Evolutionary conservation across 129 eudicot species (phyloP).

Genomic region (Apium graveolens): DNA sequence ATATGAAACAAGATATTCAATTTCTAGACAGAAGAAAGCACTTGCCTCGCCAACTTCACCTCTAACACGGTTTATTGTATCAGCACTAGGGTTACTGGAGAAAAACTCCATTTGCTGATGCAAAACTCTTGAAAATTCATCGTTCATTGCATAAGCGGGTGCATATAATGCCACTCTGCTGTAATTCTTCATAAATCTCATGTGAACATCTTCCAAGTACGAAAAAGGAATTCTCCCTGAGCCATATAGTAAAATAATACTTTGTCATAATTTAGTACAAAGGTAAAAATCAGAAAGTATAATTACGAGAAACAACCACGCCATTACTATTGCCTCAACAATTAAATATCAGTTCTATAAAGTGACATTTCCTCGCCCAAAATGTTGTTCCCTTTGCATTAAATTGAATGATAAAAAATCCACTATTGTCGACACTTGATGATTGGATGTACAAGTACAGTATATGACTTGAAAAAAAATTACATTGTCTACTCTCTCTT

Average conservation of each 20-base stretch:
- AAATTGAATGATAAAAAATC: background rate
- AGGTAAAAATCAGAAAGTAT: background rate
- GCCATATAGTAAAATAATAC: constrained; percentile 15
- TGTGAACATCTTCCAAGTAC: constrained; percentile 91
- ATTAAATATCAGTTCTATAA: background rate
- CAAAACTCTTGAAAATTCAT: constrained; percentile 95
- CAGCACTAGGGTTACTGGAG: constrained; percentile 94
- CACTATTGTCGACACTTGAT: background rate
- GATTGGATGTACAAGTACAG: background rate
- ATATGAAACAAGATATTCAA: background rate
- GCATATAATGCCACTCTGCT: constrained; percentile 80
- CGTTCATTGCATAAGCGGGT: constrained; percentile 98
- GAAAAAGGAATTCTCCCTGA: constrained; percentile 95
- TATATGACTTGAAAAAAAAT: background rate
- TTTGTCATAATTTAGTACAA: background rate
- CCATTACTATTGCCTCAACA: background rate
- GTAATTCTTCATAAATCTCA: constrained; percentile 96
- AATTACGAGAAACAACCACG: background rate
- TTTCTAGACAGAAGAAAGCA: constrained; percentile 5
- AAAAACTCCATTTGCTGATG: constrained; percentile 99
- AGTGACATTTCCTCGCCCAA: background rate
- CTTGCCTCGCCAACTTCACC: constrained; percentile 97
- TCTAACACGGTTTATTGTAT: constrained; percentile 87
- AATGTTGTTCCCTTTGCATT: background rate
- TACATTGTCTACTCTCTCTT: background rate